Percentiles rank a stretch among this genome's conserved stretches.
These are phyloP conservation scores for Geranomyces michiganensis DNA, from an alignment of 192 early-diverging fungal genomes.

Conservation along the genomic window DNA sequence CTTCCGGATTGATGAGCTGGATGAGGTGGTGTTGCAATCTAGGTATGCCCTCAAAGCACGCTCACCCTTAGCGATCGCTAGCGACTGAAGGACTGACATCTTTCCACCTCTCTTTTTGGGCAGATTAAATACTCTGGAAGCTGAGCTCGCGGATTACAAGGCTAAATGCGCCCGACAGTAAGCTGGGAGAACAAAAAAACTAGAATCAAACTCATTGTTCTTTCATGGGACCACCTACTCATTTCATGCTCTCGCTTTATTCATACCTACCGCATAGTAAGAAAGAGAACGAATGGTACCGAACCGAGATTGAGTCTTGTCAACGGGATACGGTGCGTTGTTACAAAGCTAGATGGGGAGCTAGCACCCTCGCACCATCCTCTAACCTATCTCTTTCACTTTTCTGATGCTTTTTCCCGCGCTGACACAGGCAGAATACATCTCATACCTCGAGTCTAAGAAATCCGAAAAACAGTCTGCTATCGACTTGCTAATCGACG, in stretches of 20 bases:
- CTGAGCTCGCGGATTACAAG: conserved; percentile 51
- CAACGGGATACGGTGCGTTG: conserved; percentile 49
- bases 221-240: neutral
- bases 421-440: conserved; percentile 57
- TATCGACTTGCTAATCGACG: conserved; percentile 44
- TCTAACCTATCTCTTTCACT: too few species aligned
- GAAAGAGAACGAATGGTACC: conserved; percentile 59
- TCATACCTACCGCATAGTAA: conserved; percentile 36
- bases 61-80: too few species aligned
- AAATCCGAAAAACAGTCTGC: conserved; percentile 50
- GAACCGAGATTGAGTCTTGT: conserved; percentile 51
- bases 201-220: neutral
- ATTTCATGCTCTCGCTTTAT: neutral
- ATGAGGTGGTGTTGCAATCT: conserved; percentile 40
- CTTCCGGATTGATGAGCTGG: conserved; percentile 48
- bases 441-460: conserved; percentile 51
- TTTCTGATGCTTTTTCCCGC: too few species aligned
- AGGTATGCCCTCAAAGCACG: too few species aligned
- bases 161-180: conserved; percentile 50
- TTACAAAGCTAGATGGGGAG: too few species aligned
- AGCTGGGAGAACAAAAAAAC: neutral
- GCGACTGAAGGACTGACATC: too few species aligned
- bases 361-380: too few species aligned
- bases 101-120: too few species aligned
- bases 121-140: conserved; percentile 45